These are phyloP conservation scores for Coemansia umbellata DNA, from an alignment of 192 early-diverging fungal species.

Conservation along the genomic window DNA sequence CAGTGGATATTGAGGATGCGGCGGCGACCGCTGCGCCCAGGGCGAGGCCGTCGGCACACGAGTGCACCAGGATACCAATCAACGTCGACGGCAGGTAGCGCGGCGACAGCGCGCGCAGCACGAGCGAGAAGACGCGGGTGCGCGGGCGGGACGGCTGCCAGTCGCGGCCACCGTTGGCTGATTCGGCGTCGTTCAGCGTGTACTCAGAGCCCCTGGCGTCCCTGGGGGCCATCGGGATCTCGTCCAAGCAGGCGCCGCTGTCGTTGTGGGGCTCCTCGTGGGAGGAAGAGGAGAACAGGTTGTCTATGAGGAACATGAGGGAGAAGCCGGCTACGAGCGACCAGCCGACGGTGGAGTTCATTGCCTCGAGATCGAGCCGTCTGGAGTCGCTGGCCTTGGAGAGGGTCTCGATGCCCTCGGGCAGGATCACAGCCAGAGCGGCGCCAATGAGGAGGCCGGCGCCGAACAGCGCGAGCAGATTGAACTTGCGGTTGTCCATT, in stretches of 20 bases:
- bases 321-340: slow-evolving; percentile 78
- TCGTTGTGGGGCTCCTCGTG: slow-evolving; percentile 18
- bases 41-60: slow-evolving; percentile 92
- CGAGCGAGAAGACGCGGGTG: slow-evolving; percentile 16
- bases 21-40: slow-evolving; percentile 80
- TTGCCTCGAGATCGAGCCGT: slow-evolving; percentile 17
- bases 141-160: slow-evolving; percentile 16
- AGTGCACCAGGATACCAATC: slow-evolving; percentile 94
- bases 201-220: slow-evolving; percentile 16
- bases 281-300: slow-evolving; percentile 21
- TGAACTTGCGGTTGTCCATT: slow-evolving; percentile 69
- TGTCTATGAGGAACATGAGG: slow-evolving; percentile 88
- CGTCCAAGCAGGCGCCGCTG: slow-evolving; percentile 35
- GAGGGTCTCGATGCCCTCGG: slow-evolving; percentile 92
- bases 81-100: slow-evolving; percentile 60
- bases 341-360: slow-evolving; percentile 62
- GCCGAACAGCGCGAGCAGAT: slow-evolving; percentile 72
- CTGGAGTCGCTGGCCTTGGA: slow-evolving; percentile 35
- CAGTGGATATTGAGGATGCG: slow-evolving; percentile 13
- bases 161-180: slow-evolving; percentile 6
- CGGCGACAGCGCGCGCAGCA: slow-evolving; percentile 25
- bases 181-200: slow-evolving; percentile 7
- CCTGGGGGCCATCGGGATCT: slow-evolving; percentile 27
- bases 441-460: slow-evolving; percentile 91
- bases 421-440: slow-evolving; percentile 87